Evolutionary conservation across 2,329 filamentous ascomycete genomes (phyloP).

Genomic region (Fusarium siculi): DNA sequence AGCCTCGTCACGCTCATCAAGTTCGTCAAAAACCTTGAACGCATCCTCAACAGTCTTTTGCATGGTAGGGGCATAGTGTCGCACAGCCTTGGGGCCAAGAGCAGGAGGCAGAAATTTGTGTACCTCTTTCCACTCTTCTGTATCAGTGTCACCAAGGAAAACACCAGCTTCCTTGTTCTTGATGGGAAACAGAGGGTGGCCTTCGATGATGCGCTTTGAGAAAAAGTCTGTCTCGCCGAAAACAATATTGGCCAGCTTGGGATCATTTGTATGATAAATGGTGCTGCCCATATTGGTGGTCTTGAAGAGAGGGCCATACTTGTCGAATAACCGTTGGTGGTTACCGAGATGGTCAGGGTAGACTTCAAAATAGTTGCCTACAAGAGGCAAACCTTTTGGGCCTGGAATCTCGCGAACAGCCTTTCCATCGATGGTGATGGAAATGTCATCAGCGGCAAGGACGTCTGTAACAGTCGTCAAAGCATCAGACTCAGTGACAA

Average conservation of each 20-base stretch:
- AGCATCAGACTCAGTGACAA: slow-evolving; percentile 46
- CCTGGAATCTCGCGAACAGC: slow-evolving; percentile 62
- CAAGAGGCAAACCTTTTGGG: slow-evolving; percentile 57
- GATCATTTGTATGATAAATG: slow-evolving; percentile 63
- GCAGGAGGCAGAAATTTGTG: slow-evolving; percentile 73
- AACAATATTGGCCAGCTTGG: slow-evolving; percentile 56
- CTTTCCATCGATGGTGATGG: slow-evolving; percentile 61
- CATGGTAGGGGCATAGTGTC: slow-evolving; percentile 70
- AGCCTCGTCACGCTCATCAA: slow-evolving; percentile 59
- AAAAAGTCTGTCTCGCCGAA: slow-evolving; percentile 64
- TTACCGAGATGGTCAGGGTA: slow-evolving; percentile 69
- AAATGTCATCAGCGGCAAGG: slow-evolving; percentile 47
- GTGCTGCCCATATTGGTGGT: slow-evolving; percentile 63
- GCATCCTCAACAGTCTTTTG: slow-evolving; percentile 62
- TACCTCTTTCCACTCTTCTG: slow-evolving; percentile 59
- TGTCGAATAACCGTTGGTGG: slow-evolving; percentile 63
- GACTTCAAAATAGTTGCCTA: slow-evolving; percentile 65
- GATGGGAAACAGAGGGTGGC: slow-evolving; percentile 58
- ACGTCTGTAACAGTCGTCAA: slow-evolving; percentile 51
- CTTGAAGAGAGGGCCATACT: slow-evolving; percentile 62
- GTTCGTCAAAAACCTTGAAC: slow-evolving; percentile 61
- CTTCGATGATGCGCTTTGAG: slow-evolving; percentile 62
- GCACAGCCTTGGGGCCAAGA: slow-evolving; percentile 67
- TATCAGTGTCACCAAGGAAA: slow-evolving; percentile 63
- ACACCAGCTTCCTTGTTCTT: slow-evolving; percentile 56